Evolutionary conservation across 2,329 filamentous ascomycete species (phyloP).

Genomic region (Calonectria pseudoreteaudii): DNA sequence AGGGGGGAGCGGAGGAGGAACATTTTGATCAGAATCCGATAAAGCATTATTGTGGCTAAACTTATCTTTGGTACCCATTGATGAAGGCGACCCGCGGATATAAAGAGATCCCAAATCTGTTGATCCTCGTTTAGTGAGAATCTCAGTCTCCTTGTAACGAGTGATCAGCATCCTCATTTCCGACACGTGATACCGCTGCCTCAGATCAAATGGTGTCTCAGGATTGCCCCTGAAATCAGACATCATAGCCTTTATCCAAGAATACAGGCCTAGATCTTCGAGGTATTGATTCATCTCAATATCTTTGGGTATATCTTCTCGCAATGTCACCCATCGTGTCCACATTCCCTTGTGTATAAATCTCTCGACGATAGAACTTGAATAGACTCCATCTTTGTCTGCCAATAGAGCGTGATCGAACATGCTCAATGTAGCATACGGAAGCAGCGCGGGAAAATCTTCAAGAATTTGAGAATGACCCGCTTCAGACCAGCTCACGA

Average conservation of each 20-base stretch:
- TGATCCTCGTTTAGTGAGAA: not conserved
- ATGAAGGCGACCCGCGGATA: too few species aligned
- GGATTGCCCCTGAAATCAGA: not conserved
- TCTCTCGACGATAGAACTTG: not conserved
- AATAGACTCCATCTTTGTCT: not conserved
- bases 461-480: not conserved
- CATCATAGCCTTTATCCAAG: not conserved
- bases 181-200: too few species aligned
- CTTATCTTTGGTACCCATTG: too few species aligned
- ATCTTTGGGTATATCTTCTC: conserved; percentile 11
- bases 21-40: not conserved
- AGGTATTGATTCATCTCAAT: not conserved
- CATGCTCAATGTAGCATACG: conserved; percentile 17
- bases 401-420: conserved; percentile 13
- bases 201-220: not conserved
- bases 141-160: not conserved
- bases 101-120: too few species aligned
- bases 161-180: too few species aligned
- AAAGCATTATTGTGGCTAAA: too few species aligned
- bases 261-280: not conserved
- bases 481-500: not conserved
- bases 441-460: conserved; percentile 1
- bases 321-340: conserved; percentile 6
- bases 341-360: not conserved
- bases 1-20: too few species aligned